Evolutionary conservation across 208 protist genomes (phyloP), one percentile per base, ranked within the genome.

Genomic region (Trypanosoma cruzi): DNA sequence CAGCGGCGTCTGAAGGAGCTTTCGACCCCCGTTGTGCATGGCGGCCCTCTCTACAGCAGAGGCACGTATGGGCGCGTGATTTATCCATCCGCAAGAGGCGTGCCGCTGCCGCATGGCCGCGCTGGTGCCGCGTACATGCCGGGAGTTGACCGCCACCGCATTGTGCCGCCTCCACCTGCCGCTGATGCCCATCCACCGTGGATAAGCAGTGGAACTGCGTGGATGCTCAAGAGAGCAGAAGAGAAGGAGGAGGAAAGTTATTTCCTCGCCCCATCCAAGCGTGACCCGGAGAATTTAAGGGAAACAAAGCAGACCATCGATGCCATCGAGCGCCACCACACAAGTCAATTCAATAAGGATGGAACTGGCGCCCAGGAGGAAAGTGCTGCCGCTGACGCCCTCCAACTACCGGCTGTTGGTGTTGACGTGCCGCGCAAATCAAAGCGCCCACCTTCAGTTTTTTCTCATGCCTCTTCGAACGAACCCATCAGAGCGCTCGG

Each of bases 71-170:
- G 78, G 70, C 60, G 78, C 31, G 71, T 73, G 56, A 80, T 91
- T 71, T 79, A 89, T 48, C 82, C 82, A 36, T 64, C 64, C 34
- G 42, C 73, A 7, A 61, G 71, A 48, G 53, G 16, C n/a, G 79
- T 81, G 24, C 61, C 71, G 50, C 81, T 81, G 56, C 89, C 77
- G 18, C 28, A 53, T 37, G 86, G 89, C 8, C 82, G 89, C 58
- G 80, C 75, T 64, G 79, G 75, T 22, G 75, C 69, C 5, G 37
- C 61, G 16, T 95, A 95, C 77, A 80, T 48, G 18, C 83, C 90
- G 1, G 86, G 90, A 28, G 78, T 93, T n/a, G 90, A 95, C 69
- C 90, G 90, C 37, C 80, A 95, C 64, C 90, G 90, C 54, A 73
- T 90, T 36, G 81, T 95, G n/a, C 89, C 89, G 8, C 46, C 37